Evolutionary conservation across 768 basidiomycete species (phyloP).

Genomic region (Leccinum rimulosum): DNA sequence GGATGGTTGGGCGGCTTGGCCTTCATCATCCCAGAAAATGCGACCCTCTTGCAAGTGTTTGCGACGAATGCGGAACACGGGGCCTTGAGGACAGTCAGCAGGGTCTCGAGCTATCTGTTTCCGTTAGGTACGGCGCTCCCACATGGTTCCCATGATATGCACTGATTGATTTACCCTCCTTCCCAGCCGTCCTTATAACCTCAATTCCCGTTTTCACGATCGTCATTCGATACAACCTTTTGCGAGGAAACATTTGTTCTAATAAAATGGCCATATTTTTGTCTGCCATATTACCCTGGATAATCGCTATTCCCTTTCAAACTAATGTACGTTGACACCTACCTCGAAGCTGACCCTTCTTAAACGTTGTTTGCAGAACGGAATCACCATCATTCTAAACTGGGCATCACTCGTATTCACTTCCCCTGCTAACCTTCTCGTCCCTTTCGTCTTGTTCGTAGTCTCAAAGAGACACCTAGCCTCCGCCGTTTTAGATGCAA

Average conservation of each 20-base stretch:
- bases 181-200: conserved; percentile 23
- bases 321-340: conserved; percentile 16
- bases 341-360: not conserved
- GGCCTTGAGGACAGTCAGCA: conserved; percentile 4
- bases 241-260: conserved; percentile 25
- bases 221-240: conserved; percentile 25
- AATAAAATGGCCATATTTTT: conserved; percentile 23
- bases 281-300: conserved; percentile 24
- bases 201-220: conserved; percentile 25
- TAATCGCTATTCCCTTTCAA: conserved; percentile 25
- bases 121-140: conserved; percentile 14
- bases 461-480: conserved; percentile 19
- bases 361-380: not conserved
- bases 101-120: conserved; percentile 19
- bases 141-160: no score
- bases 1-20: conserved; percentile 24
- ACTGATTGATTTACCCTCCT: not conserved
- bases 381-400: conserved; percentile 16
- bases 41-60: conserved; percentile 20
- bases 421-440: conserved; percentile 21
- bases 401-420: conserved; percentile 28
- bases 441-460: conserved; percentile 22
- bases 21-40: conserved; percentile 3
- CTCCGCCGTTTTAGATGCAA: conserved; percentile 18
- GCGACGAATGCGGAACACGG: conserved; percentile 5